phyloP scores from a whole-genome alignment of 352 stramenopile genomes.

The Globisporangium okanoganense region DNA sequence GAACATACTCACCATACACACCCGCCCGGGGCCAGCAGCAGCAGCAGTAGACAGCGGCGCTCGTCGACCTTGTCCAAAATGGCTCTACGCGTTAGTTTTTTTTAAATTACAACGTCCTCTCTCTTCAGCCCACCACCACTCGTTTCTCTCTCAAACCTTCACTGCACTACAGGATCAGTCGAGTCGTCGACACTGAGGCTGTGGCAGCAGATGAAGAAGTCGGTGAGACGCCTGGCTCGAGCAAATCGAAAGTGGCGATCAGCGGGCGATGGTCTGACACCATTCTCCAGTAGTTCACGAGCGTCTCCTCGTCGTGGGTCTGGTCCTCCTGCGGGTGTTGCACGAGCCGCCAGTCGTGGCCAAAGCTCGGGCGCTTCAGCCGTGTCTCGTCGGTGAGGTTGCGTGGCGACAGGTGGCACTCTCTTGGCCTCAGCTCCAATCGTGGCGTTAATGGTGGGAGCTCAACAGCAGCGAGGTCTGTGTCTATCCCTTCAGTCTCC shows the following conservation, averaged over 20 bases:
- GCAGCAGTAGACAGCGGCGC: background rate
- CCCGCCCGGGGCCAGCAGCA: no score
- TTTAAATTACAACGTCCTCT: conserved; percentile 10
- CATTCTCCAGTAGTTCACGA: conserved; percentile 83
- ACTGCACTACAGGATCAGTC: background rate
- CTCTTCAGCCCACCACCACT: background rate
- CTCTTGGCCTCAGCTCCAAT: conserved; percentile 51
- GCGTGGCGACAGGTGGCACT: conserved; percentile 60
- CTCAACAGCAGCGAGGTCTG: background rate
- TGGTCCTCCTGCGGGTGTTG: conserved; percentile 38
- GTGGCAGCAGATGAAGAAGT: background rate
- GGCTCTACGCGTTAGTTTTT: conserved; percentile 9
- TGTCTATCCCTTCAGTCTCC: background rate
- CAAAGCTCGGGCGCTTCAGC: conserved; percentile 77
- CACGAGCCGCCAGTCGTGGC: conserved; percentile 58
- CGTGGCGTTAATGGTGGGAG: conserved; percentile 1
- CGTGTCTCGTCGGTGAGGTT: conserved; percentile 56
- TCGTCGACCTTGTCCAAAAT: background rate
- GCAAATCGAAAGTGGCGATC: conserved; percentile 57
- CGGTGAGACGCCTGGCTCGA: background rate
- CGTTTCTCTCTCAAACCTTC: background rate
- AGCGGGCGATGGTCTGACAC: conserved; percentile 76
- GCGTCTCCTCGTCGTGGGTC: conserved; percentile 43
- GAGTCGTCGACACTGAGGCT: background rate
- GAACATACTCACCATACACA: background rate